These are phyloP conservation scores for Ogataea dorogensis DNA, from an alignment of 805 yeast genomes.

Conservation along the genomic window DNA sequence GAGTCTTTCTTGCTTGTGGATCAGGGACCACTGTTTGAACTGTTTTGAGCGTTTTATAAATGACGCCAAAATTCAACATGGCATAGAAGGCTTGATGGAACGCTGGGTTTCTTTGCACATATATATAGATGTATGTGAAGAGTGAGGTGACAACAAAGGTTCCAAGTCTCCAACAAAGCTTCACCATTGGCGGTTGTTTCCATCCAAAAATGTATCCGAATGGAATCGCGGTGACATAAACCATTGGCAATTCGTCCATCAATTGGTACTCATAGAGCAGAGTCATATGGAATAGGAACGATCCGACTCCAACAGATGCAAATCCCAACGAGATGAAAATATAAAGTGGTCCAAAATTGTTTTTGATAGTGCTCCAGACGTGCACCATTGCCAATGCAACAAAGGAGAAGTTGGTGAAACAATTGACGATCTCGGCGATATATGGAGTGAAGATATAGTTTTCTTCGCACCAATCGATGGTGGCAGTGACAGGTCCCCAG, in stretches of 20 bases:
- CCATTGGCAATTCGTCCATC: conserved; percentile 96
- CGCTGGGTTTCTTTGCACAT: conserved; percentile 72
- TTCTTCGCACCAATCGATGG: conserved; percentile 99
- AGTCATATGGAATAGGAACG: conserved; percentile 97
- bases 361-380: conserved; percentile 53
- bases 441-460: conserved; percentile 85
- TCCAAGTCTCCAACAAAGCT: conserved; percentile 26
- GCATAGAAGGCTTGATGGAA: conserved; percentile 89
- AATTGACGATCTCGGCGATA: conserved; percentile 88
- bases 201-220: conserved; percentile 43
- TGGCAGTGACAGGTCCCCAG: conserved; percentile 86
- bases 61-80: conserved; percentile 67
- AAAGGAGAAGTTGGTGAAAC: conserved; percentile 62
- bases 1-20: conserved; percentile 18
- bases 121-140: conserved; percentile 69
- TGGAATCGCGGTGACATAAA: conserved; percentile 95
- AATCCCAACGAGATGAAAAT: conserved; percentile 74
- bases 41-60: conserved; percentile 48
- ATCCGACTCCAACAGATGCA: conserved; percentile 86
- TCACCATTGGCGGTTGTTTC: conserved; percentile 23
- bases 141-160: conserved; percentile 35
- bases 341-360: conserved; percentile 70
- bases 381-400: conserved; percentile 33
- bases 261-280: conserved; percentile 84
- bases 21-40: conserved; percentile 26